A percentile compares a stretch with the other conserved stretches of the same genome.
Evolutionary conservation across 495 filamentous ascomycete genomes (phyloP).

Genomic region (Tuber magnatum): DNA sequence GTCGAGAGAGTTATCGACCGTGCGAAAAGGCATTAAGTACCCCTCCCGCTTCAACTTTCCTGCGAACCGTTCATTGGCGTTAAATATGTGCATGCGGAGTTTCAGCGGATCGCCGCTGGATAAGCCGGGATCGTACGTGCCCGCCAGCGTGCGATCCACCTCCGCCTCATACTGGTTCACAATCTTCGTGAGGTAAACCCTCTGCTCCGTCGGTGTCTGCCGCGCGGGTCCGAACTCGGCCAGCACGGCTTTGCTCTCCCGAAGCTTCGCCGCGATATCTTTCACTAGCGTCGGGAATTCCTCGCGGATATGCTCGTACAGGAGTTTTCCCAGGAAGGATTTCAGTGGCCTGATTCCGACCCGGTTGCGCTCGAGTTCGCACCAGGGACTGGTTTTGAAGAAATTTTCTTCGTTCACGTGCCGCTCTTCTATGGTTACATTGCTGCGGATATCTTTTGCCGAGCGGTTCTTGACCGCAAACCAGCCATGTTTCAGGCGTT

Average conservation of each 20-base stretch:
- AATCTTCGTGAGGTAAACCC: conserved; percentile 39
- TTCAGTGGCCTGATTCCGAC: conserved; percentile 39
- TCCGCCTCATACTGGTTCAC: conserved; percentile 41
- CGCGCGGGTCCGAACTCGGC: conserved; percentile 40
- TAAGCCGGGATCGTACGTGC: conserved; percentile 33
- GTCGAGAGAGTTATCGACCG: conserved; percentile 16
- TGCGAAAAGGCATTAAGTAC: conserved; percentile 30
- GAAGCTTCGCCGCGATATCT: conserved; percentile 34
- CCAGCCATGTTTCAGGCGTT: conserved; percentile 48
- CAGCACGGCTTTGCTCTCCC: conserved; percentile 29
- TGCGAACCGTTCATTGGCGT: conserved; percentile 26
- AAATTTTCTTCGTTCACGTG: conserved; percentile 43
- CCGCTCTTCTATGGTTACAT: conserved; percentile 40
- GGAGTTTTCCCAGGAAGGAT: conserved; percentile 27
- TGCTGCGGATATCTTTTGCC: conserved; percentile 44
- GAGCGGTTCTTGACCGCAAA: conserved; percentile 50
- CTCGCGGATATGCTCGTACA: conserved; percentile 37
- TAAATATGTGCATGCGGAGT: conserved; percentile 35
- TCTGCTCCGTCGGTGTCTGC: conserved; percentile 41
- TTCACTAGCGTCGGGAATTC: conserved; percentile 41
- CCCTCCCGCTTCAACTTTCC: conserved; percentile 15
- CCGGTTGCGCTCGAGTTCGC: conserved; percentile 36
- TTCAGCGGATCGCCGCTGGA: conserved; percentile 20
- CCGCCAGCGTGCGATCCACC: conserved; percentile 35
- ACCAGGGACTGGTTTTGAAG: conserved; percentile 45